Evolutionary conservation across 2,329 filamentous ascomycete species (phyloP), one percentile per base, ranked within the genome.

Genomic region (Alternaria sp.): DNA sequence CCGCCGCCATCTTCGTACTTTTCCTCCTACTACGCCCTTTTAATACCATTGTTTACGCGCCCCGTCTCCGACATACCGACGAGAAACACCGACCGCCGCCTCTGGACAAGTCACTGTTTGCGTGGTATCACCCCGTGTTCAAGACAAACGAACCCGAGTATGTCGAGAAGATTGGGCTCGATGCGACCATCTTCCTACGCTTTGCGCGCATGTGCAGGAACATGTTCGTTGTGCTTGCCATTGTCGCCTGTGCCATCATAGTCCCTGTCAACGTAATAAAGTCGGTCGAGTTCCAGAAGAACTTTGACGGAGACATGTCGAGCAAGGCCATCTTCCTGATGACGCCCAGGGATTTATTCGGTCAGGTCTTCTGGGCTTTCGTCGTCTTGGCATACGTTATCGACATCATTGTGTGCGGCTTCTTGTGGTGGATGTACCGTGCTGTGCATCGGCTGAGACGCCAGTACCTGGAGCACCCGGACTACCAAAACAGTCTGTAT

Each of bases 21-120:
- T 99, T 98, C 84, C 97, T 93, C 64, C 83, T 97, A 70, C 84
- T 98, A 56, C 91, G 95, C 62, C 95, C 95, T 5, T 93, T 94
- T 79, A 94, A 98, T 79, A 91, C 90, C 57, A 87, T 94, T 69
- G 92, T 99, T 48, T 99, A 99, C 80, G 94, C 95, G 4, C 95
- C 95, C 41, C 94, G 96, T 77, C 84, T 96, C 49, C 96, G 96
- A 77, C 90, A 97, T 83, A 91, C 93, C 75, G 94, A 98, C 77
- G 89, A 93, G 68, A 93, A 91, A 79, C 93, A 97, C 81, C 88
- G 91, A 9, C 95, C 94, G 18, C 95, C 95, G 12, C 88, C 91
- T 1, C 86, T 98, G 71, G 92, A 91, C 57, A 96, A 91, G 74
- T 91, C 92, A n/a, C 82, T 94, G 9, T 93, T 96, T 75, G 89